phyloP scores from a whole-genome alignment of 2,329 filamentous ascomycete species.

The Diaporthe batatas region DNA sequence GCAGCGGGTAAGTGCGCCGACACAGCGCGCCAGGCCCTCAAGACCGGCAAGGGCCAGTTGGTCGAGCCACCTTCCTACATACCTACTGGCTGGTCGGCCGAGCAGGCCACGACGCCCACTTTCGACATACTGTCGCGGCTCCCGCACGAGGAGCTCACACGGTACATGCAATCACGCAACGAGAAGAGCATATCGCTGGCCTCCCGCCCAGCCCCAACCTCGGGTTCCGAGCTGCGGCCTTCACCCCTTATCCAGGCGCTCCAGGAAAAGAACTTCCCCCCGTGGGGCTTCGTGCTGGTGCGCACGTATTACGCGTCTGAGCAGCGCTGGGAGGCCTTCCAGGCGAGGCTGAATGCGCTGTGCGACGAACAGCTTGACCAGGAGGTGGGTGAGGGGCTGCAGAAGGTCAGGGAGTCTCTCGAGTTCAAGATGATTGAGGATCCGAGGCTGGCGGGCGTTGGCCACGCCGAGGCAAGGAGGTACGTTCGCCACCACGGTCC shows the following conservation, averaged over 20 bases:
- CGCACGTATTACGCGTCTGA: conserved; percentile 2
- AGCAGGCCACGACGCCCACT: conserved; percentile 2
- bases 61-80: conserved; percentile 5
- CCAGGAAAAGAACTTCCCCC: conserved; percentile 5
- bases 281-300: conserved; percentile 2
- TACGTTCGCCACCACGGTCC: neutral
- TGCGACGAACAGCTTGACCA: conserved; percentile 10
- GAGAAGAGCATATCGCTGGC: neutral
- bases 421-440: conserved; percentile 13
- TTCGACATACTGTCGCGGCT: conserved; percentile 17
- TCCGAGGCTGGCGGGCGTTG: conserved; percentile 4
- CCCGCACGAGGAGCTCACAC: conserved; percentile 7
- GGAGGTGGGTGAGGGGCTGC: neutral
- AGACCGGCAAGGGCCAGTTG: neutral
- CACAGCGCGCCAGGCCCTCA: conserved; percentile 5
- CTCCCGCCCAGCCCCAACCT: neutral
- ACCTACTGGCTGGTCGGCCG: neutral
- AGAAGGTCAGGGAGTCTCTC: conserved; percentile 11
- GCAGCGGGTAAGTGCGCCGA: conserved; percentile 16
- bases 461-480: conserved; percentile 9
- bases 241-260: conserved; percentile 12
- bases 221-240: neutral
- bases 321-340: conserved; percentile 7
- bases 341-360: neutral
- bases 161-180: conserved; percentile 13